Base-by-base conservation (phyloP, 805 yeast genomes). In the Candida tammaniensis region DNA sequence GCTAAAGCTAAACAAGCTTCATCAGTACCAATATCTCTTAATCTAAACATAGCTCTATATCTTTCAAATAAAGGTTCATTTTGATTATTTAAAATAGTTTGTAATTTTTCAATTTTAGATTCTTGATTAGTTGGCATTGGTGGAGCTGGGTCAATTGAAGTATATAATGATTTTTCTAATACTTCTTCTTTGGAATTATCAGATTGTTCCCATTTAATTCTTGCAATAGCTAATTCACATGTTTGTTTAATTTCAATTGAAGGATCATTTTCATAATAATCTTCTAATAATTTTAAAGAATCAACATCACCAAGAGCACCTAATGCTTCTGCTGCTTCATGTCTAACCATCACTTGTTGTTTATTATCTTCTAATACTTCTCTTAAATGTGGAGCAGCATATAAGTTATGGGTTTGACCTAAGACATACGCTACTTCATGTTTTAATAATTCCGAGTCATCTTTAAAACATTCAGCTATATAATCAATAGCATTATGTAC, bases 311-410 rank as follows among this genome's bases (percentile, higher is more conserved):
- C 95, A 33, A 93, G 70, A 27, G 98, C 98, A 42, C 98, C 99
- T 36, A 93, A 71, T 27, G 98, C 98, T 64, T 93, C 99, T 6
- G 98, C 98, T 12, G 98, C 98, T 62, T 93, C 99, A 60, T 93
- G 99, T 61, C 99, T 83, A 23, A 93, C 99, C 98, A 93, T 93
- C 41, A 85, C 71, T 55, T 85, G 93, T 67, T 91, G 98, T 11
- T 68, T 46, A 16, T 56, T 52, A 57, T 82, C 80, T 31, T 64
- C 61, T 50, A 93, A 72, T 15, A 87, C 95, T 6, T 72, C 71
- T 57, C 86, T 75, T 41, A 93, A 72, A 31, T 78, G 71, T 31
- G 86, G 82, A 40, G 91, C 85, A 39, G 96, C 87, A 37, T 76
- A 61, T 47, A 80, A 55, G 64, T 89, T 89, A 57, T 85, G 81